phyloP scores from a whole-genome alignment of 176 grass and related monocot genomes.

The Chrysopogon serrulatus region DNA sequence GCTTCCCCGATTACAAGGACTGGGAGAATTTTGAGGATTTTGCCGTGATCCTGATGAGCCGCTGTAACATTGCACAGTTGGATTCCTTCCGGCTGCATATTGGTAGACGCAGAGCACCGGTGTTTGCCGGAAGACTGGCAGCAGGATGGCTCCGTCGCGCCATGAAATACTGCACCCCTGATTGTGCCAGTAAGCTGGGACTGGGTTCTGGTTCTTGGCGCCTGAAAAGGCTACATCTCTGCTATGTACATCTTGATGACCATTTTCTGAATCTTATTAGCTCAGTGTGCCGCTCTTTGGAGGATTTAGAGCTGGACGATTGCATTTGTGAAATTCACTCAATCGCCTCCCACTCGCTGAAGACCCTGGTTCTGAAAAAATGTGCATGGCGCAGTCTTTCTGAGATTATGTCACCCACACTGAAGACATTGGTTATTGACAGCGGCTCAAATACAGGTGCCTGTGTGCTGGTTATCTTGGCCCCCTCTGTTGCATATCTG shows the following conservation, averaged over 20 bases:
- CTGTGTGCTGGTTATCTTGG: background rate
- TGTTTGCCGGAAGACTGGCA: background rate
- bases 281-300: background rate
- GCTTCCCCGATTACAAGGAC: background rate
- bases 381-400: background rate
- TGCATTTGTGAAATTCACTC: background rate
- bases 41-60: background rate
- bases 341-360: background rate
- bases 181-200: background rate
- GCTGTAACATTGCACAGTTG: background rate
- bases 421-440: background rate
- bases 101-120: no score
- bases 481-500: background rate
- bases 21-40: background rate
- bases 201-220: background rate
- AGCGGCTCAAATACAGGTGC: accelerated
- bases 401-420: background rate
- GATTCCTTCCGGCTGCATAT: background rate
- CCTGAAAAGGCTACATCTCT: background rate
- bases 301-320: background rate
- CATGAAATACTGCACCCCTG: background rate
- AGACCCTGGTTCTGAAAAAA: background rate
- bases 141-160: background rate
- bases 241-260: background rate
- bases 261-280: background rate